Evolutionary conservation across 1,139 yeast genomes (phyloP).

Genomic region (Taphrina confusa): DNA sequence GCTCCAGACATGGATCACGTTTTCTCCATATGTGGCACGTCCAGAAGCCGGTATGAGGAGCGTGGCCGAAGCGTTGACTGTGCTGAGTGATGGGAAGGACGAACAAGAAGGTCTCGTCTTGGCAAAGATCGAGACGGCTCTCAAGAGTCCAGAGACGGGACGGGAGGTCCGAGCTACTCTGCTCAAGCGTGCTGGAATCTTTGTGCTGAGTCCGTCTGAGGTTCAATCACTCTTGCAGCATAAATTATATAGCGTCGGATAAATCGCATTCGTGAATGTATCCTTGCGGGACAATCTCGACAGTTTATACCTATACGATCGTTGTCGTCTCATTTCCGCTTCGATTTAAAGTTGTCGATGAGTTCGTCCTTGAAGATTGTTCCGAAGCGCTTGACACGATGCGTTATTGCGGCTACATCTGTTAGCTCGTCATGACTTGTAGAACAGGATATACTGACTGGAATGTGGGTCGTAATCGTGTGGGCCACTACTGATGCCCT

Average conservation of each 20-base stretch:
- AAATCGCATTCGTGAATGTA: no score
- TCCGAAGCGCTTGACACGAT: constrained; percentile 16
- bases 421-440: no score
- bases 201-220: background rate
- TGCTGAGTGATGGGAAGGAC: constrained; percentile 10
- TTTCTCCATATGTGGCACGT: constrained; percentile 25
- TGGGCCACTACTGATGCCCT: constrained; percentile 26
- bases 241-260: background rate
- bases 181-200: background rate
- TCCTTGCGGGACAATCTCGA: no score
- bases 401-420: constrained; percentile 4
- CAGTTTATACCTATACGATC: no score
- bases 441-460: background rate
- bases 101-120: background rate
- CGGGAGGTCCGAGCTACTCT: background rate
- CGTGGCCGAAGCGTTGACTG: background rate
- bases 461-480: constrained; percentile 21
- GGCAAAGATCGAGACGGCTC: background rate
- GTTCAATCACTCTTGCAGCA: background rate
- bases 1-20: constrained; percentile 32
- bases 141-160: background rate
- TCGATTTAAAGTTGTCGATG: constrained; percentile 25
- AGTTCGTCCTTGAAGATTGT: constrained; percentile 26
- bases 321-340: constrained; percentile 6
- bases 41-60: constrained; percentile 32